Conservation (phyloP, 306 rosid species). For the Spatholobus suberectus region DNA sequence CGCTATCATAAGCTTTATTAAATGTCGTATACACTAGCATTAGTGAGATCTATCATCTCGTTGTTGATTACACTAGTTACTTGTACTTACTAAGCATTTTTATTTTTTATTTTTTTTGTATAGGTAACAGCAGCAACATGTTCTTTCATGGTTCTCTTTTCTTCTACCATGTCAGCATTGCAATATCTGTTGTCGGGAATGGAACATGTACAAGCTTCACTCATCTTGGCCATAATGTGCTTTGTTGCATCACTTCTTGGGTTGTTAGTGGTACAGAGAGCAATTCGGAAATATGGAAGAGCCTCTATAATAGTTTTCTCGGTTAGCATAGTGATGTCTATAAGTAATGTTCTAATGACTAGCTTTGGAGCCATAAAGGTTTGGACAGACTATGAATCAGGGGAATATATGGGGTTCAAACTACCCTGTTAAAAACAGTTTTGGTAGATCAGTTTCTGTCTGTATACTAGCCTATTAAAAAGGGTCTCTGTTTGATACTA, state of each 20-base stretch:
- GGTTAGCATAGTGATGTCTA: slow-evolving; percentile 75
- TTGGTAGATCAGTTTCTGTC: slow-evolving; percentile 23
- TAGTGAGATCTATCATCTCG: slow-evolving; percentile 1
- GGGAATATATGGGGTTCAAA: slow-evolving; percentile 85
- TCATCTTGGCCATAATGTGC: slow-evolving; percentile 61
- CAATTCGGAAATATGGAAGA: slow-evolving; percentile 72
- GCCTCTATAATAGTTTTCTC: slow-evolving; percentile 83
- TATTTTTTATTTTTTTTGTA: not conserved
- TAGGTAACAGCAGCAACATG: slow-evolving; percentile 90
- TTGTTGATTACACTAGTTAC: not conserved
- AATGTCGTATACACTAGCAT: not conserved
- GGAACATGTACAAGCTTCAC: slow-evolving; percentile 64
- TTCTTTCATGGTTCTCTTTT: slow-evolving; percentile 96
- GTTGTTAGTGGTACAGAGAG: slow-evolving; percentile 68
- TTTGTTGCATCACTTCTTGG: slow-evolving; percentile 79
- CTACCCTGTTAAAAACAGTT: slow-evolving; percentile 60
- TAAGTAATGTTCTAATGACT: slow-evolving; percentile 83
- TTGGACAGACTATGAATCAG: slow-evolving; percentile 65
- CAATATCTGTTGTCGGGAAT: slow-evolving; percentile 82
- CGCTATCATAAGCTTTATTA: not conserved
- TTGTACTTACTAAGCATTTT: not conserved
- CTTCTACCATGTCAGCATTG: slow-evolving; percentile 81
- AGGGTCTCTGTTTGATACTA: too few species aligned
- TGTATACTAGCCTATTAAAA: not conserved
- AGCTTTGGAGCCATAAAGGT: slow-evolving; percentile 69